These are phyloP conservation scores for Didymellaceae sp. DNA, from an alignment of 2,329 filamentous ascomycete species.

Conservation along the genomic window DNA sequence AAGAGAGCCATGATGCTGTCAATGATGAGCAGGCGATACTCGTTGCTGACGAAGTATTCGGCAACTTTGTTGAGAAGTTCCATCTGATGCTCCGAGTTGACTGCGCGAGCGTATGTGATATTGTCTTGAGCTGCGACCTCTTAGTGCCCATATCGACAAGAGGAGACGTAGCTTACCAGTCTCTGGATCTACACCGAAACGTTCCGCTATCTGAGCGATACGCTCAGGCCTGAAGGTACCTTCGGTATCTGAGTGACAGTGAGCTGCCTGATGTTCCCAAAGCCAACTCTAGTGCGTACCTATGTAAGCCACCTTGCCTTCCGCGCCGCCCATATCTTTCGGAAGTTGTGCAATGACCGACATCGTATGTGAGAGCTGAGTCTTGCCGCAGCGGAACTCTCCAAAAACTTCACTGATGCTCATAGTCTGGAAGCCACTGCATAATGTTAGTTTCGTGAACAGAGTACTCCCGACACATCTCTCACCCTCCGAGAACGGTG, in stretches of 20 bases:
- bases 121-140: slow-evolving; percentile 67
- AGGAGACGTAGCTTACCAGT: slow-evolving; percentile 25
- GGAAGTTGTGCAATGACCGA: slow-evolving; percentile 67
- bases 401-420: slow-evolving; percentile 71
- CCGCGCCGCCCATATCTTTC: slow-evolving; percentile 68
- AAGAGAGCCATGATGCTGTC: slow-evolving; percentile 76
- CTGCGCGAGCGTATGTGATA: slow-evolving; percentile 68
- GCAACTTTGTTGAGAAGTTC: slow-evolving; percentile 68
- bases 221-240: slow-evolving; percentile 68
- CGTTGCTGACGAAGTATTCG: slow-evolving; percentile 66
- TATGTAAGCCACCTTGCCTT: slow-evolving; percentile 73
- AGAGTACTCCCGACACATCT: not conserved
- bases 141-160: slow-evolving; percentile 54
- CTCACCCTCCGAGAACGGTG: slow-evolving; percentile 66
- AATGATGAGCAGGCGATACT: slow-evolving; percentile 71
- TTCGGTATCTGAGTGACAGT: slow-evolving; percentile 48
- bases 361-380: slow-evolving; percentile 72
- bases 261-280: not conserved
- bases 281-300: slow-evolving; percentile 46
- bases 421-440: slow-evolving; percentile 71
- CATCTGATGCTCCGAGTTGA: slow-evolving; percentile 71
- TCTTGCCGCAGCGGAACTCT: slow-evolving; percentile 71
- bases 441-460: slow-evolving; percentile 16
- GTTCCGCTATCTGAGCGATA: slow-evolving; percentile 70
- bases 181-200: slow-evolving; percentile 61